phyloP scores from a whole-genome alignment of 1,139 yeast species.

The Blastobotrys serpentis region DNA sequence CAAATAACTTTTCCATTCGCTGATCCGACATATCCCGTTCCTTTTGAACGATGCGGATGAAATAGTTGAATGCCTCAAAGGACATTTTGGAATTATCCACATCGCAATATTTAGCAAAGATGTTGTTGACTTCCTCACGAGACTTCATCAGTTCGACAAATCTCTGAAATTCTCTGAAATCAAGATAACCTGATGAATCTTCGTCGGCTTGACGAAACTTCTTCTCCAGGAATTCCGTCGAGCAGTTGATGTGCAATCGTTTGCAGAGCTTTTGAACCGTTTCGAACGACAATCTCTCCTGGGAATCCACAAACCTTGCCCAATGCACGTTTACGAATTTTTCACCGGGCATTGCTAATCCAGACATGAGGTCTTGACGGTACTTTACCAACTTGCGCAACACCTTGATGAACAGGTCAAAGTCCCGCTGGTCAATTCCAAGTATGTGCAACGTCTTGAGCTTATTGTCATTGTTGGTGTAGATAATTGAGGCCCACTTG shows the following conservation, averaged over 20 bases:
- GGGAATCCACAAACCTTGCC: conserved; percentile 47
- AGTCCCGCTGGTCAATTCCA: conserved; percentile 63
- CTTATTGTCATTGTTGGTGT: conserved; percentile 49
- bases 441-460: conserved; percentile 72
- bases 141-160: conserved; percentile 57
- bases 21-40: conserved; percentile 42
- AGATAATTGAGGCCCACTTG: conserved; percentile 80
- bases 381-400: conserved; percentile 47
- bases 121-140: conserved; percentile 50
- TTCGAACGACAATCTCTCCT: conserved; percentile 55
- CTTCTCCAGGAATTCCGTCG: conserved; percentile 41
- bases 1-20: conserved; percentile 43
- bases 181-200: conserved; percentile 47
- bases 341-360: conserved; percentile 54
- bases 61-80: conserved; percentile 45
- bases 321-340: conserved; percentile 57
- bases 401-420: conserved; percentile 51
- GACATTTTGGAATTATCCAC: conserved; percentile 30
- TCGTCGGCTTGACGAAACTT: conserved; percentile 52
- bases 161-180: conserved; percentile 67
- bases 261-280: conserved; percentile 67
- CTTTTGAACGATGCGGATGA: conserved; percentile 52
- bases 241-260: conserved; percentile 66
- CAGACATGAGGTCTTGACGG: conserved; percentile 53
- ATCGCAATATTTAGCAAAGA: conserved; percentile 40